Base-by-base conservation (phyloP, 2,329 filamentous ascomycete genomes). In the Ascochyta clinopodiicola region DNA sequence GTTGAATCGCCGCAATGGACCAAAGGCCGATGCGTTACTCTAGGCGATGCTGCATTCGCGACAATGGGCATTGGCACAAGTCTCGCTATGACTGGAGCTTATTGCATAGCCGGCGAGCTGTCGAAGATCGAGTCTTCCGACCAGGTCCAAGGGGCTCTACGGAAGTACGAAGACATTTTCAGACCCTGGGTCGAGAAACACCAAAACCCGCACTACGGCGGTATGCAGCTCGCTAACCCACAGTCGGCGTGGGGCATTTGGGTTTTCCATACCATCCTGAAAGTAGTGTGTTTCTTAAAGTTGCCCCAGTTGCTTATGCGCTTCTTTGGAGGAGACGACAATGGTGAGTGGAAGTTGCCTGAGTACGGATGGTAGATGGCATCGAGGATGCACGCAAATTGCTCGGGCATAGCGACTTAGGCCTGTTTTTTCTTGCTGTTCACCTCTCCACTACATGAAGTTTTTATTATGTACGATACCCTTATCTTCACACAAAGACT, bases 11-110 rank as follows among this genome's bases (percentile, higher is more conserved):
- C 76, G 0, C 60, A 59, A 4, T 85, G 78, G 81, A 79, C 70
- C 3, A 71, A 71, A 0, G 80, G 81, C 0, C 79, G 83, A 0
- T 77, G 85, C 2, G 79, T 76, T 1, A 71, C 86, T 0, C 46
- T 86, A 0, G 85, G 84, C 0, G 84, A 88, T 58, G 82, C 85
- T 1, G 77, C 69, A 0, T 75, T 74, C 42, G 73, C 71, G 21
- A 72, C 65, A 0, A 67, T 70, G 39, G 70, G 69, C 9, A 44
- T 70, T 4, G 69, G 70, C 1, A 67, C 68, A 4, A 71, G 68
- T 8, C 60, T 75, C 3, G 76, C 77, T 2, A 71, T 79, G 21
- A 58, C 71, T 3, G 76, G 76, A 2, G 73, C 72, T 1, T 79
- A 78, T 40, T 59, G 73, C 1, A 57, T 79, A 2, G 74, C 77